A percentile compares a stretch with the other conserved stretches of the same genome.
Conservation (phyloP, 345 rosid species). For the Salix dunnii region DNA sequence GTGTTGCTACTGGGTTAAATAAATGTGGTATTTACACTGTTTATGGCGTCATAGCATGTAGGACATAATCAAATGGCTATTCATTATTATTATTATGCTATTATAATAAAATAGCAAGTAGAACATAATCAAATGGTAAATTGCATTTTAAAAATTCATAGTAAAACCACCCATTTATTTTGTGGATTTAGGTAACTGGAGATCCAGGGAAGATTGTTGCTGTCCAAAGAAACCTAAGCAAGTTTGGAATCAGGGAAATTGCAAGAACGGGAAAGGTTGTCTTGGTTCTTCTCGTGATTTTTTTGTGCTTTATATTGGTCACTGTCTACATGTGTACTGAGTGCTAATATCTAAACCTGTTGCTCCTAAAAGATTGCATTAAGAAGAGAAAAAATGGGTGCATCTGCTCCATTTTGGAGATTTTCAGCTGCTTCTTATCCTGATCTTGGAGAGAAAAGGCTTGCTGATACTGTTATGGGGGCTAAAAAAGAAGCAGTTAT, state of each 20-base stretch:
- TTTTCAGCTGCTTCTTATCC: constrained; percentile 98
- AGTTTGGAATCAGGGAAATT: constrained; percentile 89
- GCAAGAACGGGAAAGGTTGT: constrained; percentile 78
- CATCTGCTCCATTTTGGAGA: constrained; percentile 92
- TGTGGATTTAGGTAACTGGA: constrained; percentile 73
- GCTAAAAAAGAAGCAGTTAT: constrained; percentile 36
- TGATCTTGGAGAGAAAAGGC: constrained; percentile 55
- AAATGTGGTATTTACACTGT: no score
- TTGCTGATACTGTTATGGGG: constrained; percentile 41
- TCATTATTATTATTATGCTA: no score
- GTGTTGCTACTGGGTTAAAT: no score
- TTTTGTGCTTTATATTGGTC: background rate
- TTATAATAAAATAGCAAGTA: no score
- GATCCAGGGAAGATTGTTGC: constrained; percentile 97
- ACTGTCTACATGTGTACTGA: background rate
- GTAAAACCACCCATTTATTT: background rate
- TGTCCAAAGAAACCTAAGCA: constrained; percentile 75
- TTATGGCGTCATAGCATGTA: no score
- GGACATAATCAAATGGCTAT: no score
- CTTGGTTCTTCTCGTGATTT: constrained; percentile 6
- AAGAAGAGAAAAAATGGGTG: constrained; percentile 91
- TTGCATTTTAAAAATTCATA: background rate
- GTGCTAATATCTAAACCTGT: constrained; percentile 1
- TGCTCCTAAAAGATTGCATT: constrained; percentile 64
- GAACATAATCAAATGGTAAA: no score